Evolutionary conservation across 2,329 filamentous ascomycete genomes (phyloP).

Genomic region (Knoxdaviesia proteae): DNA sequence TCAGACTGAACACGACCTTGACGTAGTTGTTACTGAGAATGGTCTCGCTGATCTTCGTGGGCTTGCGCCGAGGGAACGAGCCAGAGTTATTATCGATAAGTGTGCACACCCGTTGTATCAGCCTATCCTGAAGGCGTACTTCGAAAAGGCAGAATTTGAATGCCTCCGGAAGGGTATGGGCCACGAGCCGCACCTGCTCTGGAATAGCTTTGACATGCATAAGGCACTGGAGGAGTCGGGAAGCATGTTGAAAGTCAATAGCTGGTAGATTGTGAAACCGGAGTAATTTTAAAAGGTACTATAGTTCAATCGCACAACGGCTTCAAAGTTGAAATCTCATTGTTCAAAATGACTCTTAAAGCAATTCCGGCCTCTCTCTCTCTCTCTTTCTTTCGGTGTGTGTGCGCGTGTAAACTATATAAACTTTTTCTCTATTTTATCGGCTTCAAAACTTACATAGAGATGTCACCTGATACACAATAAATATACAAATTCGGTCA

Average conservation of each 20-base stretch:
- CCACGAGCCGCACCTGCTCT: constrained; percentile 74
- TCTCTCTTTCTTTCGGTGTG: too few species aligned
- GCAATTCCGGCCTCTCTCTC: too few species aligned
- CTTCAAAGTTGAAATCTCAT: constrained; percentile 10
- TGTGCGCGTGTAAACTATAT: too few species aligned
- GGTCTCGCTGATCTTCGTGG: constrained; percentile 74
- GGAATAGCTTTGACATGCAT: constrained; percentile 78
- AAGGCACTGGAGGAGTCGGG: constrained; percentile 63
- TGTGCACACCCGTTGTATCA: constrained; percentile 71
- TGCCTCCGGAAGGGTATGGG: constrained; percentile 74
- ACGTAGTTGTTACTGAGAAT: constrained; percentile 58
- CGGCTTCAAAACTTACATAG: too few species aligned
- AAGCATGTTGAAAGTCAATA: constrained; percentile 63
- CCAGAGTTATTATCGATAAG: constrained; percentile 68
- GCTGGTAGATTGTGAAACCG: constrained; percentile 23
- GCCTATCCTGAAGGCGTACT: constrained; percentile 65
- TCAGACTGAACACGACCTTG: constrained; percentile 82
- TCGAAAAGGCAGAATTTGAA: constrained; percentile 70
- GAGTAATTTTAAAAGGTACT: neutral
- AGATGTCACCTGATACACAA: too few species aligned
- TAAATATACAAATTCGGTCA: too few species aligned
- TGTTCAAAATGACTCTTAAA: too few species aligned
- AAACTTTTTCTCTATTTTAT: too few species aligned
- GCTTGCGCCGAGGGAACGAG: constrained; percentile 58
- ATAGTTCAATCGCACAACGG: neutral